A percentile compares a stretch with the other conserved stretches of the same genome.
These are phyloP conservation scores for Pyrus communis DNA, from an alignment of 306 rosid species.

Conservation along the genomic window DNA sequence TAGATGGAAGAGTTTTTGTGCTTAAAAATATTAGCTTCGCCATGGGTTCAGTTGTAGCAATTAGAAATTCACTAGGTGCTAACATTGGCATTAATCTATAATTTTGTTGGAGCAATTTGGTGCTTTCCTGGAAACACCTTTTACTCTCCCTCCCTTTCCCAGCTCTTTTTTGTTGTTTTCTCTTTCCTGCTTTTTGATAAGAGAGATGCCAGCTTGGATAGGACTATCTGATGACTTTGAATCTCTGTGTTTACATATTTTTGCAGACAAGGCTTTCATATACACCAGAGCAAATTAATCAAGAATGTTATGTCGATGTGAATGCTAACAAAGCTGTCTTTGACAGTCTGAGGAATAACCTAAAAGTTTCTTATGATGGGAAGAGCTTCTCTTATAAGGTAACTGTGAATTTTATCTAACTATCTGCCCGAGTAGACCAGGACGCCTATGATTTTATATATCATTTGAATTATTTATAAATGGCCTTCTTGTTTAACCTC, in stretches of 20 bases:
- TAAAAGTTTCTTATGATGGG: slow-evolving; percentile 83
- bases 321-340: slow-evolving; percentile 80
- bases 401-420: not conserved
- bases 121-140: not conserved
- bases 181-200: no score
- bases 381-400: slow-evolving; percentile 89
- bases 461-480: slow-evolving; percentile 4
- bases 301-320: slow-evolving; percentile 71
- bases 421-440: not conserved
- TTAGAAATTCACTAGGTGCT: not conserved
- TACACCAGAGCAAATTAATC: slow-evolving; percentile 76
- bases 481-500: not conserved
- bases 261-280: slow-evolving; percentile 77
- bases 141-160: not conserved
- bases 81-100: not conserved
- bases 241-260: slow-evolving; percentile 10
- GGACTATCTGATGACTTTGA: not conserved
- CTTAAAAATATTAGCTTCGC: not conserved
- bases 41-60: not conserved
- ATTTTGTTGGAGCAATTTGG: not conserved
- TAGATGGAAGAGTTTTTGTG: not conserved
- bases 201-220: not conserved
- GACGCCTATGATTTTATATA: not conserved
- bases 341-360: slow-evolving; percentile 84
- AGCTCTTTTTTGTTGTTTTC: not conserved